Conservation (phyloP, 441 rosid genomes). For the Gossypium schwendimanii region DNA sequence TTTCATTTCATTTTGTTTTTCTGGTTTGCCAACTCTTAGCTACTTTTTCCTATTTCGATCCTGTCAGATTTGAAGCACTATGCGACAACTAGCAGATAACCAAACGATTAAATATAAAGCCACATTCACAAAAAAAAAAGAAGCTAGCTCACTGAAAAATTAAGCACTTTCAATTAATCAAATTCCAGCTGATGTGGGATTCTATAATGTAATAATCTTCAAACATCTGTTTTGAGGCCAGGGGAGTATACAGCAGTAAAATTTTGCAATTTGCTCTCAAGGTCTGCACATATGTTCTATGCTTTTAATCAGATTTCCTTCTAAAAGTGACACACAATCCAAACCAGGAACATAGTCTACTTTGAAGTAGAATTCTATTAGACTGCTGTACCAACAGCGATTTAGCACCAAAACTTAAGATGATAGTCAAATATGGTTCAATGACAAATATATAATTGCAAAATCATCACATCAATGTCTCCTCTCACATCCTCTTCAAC, state of each 20-base stretch:
- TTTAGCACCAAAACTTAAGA: not conserved
- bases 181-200: not conserved
- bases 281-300: not conserved
- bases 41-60: constrained; percentile 7
- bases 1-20: not conserved
- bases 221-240: not conserved
- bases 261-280: not conserved
- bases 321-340: not conserved
- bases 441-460: too few relatives aligned
- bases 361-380: too few relatives aligned
- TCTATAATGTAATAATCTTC: not conserved
- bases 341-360: not conserved
- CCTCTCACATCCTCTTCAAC: not conserved
- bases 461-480: not conserved
- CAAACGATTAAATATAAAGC: not conserved
- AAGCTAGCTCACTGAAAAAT: not conserved
- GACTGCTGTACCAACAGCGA: not conserved
- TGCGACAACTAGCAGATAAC: not conserved
- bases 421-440: not conserved
- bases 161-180: constrained; percentile 1
- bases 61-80: not conserved
- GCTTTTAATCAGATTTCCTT: not conserved
- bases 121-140: not conserved
- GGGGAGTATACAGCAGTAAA: not conserved
- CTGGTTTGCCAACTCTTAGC: not conserved